A percentile compares a stretch with the other conserved stretches of the same genome.
These are phyloP conservation scores for Pharus latifolius DNA, from an alignment of 176 grass and related monocot species.

Conservation along the genomic window DNA sequence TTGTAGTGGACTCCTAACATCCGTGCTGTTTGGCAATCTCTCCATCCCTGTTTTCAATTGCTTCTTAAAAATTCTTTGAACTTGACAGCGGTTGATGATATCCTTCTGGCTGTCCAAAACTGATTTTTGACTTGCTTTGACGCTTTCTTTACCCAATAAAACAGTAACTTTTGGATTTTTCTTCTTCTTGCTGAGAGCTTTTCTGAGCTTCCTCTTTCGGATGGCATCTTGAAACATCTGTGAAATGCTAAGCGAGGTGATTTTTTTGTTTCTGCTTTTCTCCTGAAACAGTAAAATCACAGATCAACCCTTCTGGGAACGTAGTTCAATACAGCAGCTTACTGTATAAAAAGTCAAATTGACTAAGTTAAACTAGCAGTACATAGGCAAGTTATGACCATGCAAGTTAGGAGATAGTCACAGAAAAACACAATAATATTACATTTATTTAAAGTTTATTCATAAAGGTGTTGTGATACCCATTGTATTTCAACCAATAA, in stretches of 20 bases:
- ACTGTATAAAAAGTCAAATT: background rate
- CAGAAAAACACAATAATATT: background rate
- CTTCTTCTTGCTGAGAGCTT: slow-evolving; percentile 35
- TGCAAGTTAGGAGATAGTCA: background rate
- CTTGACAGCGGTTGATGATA: slow-evolving; percentile 14
- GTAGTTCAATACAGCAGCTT: background rate
- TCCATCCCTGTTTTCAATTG: slow-evolving; percentile 21
- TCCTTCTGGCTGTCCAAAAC: slow-evolving; percentile 31
- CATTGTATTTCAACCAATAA: background rate
- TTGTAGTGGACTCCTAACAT: slow-evolving; percentile 10
- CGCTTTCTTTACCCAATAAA: slow-evolving; percentile 37
- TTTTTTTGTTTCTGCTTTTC: slow-evolving; percentile 22
- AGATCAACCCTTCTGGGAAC: background rate
- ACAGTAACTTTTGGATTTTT: slow-evolving; percentile 20
- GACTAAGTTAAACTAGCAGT: background rate
- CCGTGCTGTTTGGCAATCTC: background rate
- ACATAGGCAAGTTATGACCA: background rate
- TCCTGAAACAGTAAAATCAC: slow-evolving; percentile 35
- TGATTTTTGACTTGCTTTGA: slow-evolving; percentile 31
- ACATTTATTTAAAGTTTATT: background rate
- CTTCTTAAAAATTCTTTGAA: slow-evolving; percentile 59
- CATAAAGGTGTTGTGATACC: background rate
- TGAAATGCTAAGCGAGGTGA: slow-evolving; percentile 37
- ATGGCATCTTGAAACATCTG: slow-evolving; percentile 36
- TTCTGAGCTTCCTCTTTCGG: slow-evolving; percentile 29